phyloP scores from a whole-genome alignment of 768 basidiomycete species.

The Boletus insuetus region DNA sequence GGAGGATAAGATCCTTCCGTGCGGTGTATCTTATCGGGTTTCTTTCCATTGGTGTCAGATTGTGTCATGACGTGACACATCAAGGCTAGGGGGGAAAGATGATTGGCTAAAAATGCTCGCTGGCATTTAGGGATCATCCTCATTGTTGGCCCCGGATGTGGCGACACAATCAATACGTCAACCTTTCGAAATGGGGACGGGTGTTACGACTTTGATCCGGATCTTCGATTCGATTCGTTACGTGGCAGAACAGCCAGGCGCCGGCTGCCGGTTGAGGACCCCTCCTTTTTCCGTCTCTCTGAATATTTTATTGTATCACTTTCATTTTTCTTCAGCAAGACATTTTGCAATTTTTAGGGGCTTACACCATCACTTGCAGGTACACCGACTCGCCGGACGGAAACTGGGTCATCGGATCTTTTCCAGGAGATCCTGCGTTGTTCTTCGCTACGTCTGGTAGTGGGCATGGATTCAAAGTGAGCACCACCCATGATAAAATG shows the following conservation, averaged over 20 bases:
- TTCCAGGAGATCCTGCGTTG: constrained; percentile 53
- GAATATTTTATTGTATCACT: background rate
- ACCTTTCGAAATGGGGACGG: background rate
- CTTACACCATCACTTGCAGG: constrained; percentile 42
- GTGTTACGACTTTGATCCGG: background rate
- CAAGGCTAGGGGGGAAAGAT: background rate
- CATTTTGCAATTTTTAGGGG: background rate
- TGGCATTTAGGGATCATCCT: too few species aligned
- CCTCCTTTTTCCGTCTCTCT: background rate
- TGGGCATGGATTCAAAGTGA: constrained; percentile 85
- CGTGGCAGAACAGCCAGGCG: background rate
- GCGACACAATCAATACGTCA: background rate
- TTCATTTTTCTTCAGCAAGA: background rate
- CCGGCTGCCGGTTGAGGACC: constrained; percentile 6
- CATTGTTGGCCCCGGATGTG: background rate
- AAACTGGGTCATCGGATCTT: constrained; percentile 87
- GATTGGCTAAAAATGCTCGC: background rate
- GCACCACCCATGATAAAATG: background rate
- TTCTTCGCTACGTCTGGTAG: constrained; percentile 85
- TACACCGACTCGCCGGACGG: constrained; percentile 86
- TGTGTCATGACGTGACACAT: background rate
- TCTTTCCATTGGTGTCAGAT: background rate
- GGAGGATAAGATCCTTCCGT: constrained; percentile 20
- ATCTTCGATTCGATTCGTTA: background rate
- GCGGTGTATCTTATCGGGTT: background rate